Conservation (phyloP, 164 flowering plant genomes). For the Umbellularia californica region DNA sequence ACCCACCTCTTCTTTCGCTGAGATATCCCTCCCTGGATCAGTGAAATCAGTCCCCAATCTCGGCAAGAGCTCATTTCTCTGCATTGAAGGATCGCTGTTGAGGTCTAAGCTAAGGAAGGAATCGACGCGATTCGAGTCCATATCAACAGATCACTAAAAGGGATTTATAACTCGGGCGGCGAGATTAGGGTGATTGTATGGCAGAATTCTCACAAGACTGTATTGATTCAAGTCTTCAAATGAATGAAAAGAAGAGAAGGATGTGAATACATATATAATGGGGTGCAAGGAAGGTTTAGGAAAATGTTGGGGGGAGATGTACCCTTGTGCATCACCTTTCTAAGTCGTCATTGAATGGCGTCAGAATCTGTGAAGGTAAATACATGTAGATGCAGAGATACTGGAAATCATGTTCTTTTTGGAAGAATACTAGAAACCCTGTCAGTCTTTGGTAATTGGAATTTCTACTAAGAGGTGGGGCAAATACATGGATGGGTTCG, state of each 20-base stretch:
- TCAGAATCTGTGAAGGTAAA: not conserved
- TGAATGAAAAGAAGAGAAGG: not conserved
- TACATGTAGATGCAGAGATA: too few species aligned
- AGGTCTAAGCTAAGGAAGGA: not conserved
- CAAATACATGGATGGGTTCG: not conserved
- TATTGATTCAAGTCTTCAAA: not conserved
- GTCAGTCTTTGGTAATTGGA: not conserved
- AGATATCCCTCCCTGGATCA: not conserved
- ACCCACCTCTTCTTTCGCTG: not conserved
- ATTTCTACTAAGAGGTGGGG: not conserved
- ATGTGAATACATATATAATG: not conserved
- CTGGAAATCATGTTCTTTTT: too few species aligned
- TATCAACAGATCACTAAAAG: not conserved
- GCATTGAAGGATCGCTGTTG: not conserved
- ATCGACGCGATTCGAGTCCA: not conserved
- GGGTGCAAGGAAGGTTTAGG: not conserved
- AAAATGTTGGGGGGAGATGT: not conserved
- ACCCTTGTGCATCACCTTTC: not conserved
- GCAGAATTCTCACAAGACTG: not conserved
- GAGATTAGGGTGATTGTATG: not conserved
- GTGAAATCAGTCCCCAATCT: not conserved
- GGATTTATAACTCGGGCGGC: not conserved
- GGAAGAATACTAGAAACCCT: too few species aligned
- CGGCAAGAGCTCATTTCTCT: not conserved
- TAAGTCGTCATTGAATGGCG: not conserved